Base-by-base conservation (phyloP, 2,329 filamentous ascomycete species). In the Gremmenia infestans region DNA sequence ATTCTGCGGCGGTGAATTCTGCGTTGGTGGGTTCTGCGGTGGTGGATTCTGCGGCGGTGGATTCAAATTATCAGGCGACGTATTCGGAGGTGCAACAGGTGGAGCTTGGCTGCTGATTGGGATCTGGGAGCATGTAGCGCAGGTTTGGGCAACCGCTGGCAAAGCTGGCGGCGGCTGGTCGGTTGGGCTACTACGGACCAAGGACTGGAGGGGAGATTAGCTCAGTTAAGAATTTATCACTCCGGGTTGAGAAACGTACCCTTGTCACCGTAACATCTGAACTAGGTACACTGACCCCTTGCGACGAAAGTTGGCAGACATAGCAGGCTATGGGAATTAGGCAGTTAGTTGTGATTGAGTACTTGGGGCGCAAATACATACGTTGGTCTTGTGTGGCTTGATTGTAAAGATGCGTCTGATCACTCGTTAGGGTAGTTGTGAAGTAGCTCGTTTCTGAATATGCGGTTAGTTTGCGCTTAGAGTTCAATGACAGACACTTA, bases 261-360 rank as follows among this genome's bases (percentile, higher is more conserved):
- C 53, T 55, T 46, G 54, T 56, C 2, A 56, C 40, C 12, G 57
- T 59, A 12, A 56, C 47, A 48, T 52, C 54, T 22, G 57, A 56
- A n/a, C 50, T 50, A 15, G 54, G 54, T n/a, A 48, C 45, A n/a
- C n/a, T 25, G 40, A 49, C 46, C 8, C 54, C 52, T 25, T 52
- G 45, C 5, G 57, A 56, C 1, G 43, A 54, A 15, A 56, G 53
- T 32, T 52, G 47, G 42, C 57, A 56, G 6, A 51, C 6, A 28
- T 59, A 56, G 45, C 57, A 59, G 15, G 54, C 55, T 57, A 32
- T 17, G 8, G 28, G 12, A 17, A 46, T 45, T 51, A 32, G 28
- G 28, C 28, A 12, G 40, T 48, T 48, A 48, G 45, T 48, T n/a
- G 36, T 25, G 7, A 46, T 6, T 8, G 11, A 40, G 12, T 17